Base-by-base conservation (phyloP, 2,329 filamentous ascomycete genomes). In the Aureobasidium sp. region DNA sequence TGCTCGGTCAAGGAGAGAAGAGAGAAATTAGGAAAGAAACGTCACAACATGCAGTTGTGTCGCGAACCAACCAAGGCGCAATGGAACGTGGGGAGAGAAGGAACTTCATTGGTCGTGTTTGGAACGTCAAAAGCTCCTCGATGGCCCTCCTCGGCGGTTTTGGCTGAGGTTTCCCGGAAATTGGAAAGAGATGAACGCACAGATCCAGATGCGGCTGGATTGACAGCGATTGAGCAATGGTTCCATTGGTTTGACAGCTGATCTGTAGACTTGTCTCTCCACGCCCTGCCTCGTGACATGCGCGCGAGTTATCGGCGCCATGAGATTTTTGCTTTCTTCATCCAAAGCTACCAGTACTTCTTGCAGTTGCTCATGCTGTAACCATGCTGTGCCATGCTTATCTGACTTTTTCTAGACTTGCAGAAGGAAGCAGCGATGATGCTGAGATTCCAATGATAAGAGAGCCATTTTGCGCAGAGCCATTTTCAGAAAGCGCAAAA, bases 391-490 rank as follows among this genome's bases (percentile, higher is more conserved):
- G 68, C 71, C 69, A 83, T 70, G 89, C 85, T 64, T 80, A 79
- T 63, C 85, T 83, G 37, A 89, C 51, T 55, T 41, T 55, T 32
- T 8, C 34, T 37, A 52, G 48, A 52, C 48, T 17, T 26, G 37
- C 75, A 0, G 66, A 87, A 83, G 20, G 83, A 78, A 41, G 50
- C 29, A 83, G 82, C 0, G 82, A 77, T 68, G 37, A 65, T 82
- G 79, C 0, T 85, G 77, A 53, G 34, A 37, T 8, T 2, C 29
- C 2, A 37, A 37, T 15, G 34, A 37, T 37, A 37, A 37, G 34
- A 89, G 85, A 80, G 15, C 29, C 23, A 42, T 23, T 37, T 37
- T 10, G 32, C 26, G 20, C 9, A 41, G 20, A 27, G 23, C 8
- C 42, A 27, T 46, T 27, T 15, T 27, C 23, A 46, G 10, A 46